These are phyloP conservation scores for Piloderma croceum DNA, from an alignment of 768 basidiomycete species.

Conservation along the genomic window DNA sequence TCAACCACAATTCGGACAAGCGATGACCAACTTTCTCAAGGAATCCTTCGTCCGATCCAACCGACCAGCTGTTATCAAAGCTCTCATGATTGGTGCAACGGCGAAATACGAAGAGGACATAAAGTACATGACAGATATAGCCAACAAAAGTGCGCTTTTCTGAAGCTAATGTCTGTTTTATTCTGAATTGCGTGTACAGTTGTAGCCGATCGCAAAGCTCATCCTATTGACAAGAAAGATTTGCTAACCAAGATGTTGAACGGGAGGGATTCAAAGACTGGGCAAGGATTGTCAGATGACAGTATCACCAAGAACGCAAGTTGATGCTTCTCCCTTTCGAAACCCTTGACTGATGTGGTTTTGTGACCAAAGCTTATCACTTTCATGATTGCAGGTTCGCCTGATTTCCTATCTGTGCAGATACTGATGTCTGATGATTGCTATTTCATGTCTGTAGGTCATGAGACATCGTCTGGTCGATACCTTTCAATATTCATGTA, in stretches of 20 bases:
- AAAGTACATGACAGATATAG: conserved; percentile 37
- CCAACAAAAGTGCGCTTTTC: conserved; percentile 27
- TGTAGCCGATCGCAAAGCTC: conserved; percentile 32
- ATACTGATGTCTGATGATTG: no score
- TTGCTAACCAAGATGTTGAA: conserved; percentile 42
- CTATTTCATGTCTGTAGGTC: conserved; percentile 23
- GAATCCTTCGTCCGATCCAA: conserved; percentile 32
- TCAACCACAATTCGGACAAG: conserved; percentile 33
- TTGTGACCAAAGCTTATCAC: conserved; percentile 33
- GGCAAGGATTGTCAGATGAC: conserved; percentile 34
- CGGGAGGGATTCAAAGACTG: conserved; percentile 40
- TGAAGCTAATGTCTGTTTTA: no score
- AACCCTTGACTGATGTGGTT: not conserved
- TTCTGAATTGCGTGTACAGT: conserved; percentile 20
- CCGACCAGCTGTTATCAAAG: conserved; percentile 30
- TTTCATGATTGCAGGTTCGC: conserved; percentile 43
- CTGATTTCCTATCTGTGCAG: no score
- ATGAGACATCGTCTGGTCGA: conserved; percentile 37
- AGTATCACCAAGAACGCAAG: conserved; percentile 39
- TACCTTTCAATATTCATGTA: conserved; percentile 3
- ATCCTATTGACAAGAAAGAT: conserved; percentile 37
- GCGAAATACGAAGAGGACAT: conserved; percentile 38
- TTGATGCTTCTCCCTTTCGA: not conserved
- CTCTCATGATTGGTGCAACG: conserved; percentile 29
- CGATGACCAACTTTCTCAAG: conserved; percentile 37